These are phyloP conservation scores for Quercus tomentella DNA, from an alignment of 331 rosid genomes.

Conservation along the genomic window DNA sequence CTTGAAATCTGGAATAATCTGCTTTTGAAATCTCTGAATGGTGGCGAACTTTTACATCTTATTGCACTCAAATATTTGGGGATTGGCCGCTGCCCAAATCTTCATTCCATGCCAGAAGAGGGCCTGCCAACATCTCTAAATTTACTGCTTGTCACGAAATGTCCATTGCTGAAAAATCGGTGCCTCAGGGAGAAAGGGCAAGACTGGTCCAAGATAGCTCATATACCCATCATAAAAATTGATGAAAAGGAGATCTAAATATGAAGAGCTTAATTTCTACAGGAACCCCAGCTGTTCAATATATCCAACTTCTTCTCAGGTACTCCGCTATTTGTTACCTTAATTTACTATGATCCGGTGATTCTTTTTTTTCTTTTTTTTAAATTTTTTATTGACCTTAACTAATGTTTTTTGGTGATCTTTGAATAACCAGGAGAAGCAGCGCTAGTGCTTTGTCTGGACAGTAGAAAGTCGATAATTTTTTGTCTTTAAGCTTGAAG, in stretches of 20 bases:
- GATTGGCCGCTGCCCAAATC: not conserved
- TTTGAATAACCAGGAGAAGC: no score
- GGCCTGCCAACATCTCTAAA: not conserved
- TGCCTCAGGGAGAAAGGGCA: not conserved
- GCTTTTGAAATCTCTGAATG: not conserved
- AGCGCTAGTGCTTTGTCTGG: no score
- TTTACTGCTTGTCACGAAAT: accelerated
- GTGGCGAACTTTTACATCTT: not conserved
- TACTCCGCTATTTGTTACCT: no score
- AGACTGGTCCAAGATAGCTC: not conserved
- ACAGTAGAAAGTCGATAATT: no score
- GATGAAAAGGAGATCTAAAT: not conserved
- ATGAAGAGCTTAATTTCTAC: accelerated
- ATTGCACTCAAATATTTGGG: not conserved
- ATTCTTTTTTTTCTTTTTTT: no score
- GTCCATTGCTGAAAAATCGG: not conserved
- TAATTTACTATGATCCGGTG: no score
- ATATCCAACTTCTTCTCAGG: not conserved
- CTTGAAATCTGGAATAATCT: not conserved
- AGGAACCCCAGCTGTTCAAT: no score
- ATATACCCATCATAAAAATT: accelerated
- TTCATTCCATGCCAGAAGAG: not conserved
- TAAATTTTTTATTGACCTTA: no score
- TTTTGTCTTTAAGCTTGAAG: no score
- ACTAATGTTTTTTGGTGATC: no score